Conservation (phyloP, 1,139 yeast species). For the Debaryomycetaceae sp. region DNA sequence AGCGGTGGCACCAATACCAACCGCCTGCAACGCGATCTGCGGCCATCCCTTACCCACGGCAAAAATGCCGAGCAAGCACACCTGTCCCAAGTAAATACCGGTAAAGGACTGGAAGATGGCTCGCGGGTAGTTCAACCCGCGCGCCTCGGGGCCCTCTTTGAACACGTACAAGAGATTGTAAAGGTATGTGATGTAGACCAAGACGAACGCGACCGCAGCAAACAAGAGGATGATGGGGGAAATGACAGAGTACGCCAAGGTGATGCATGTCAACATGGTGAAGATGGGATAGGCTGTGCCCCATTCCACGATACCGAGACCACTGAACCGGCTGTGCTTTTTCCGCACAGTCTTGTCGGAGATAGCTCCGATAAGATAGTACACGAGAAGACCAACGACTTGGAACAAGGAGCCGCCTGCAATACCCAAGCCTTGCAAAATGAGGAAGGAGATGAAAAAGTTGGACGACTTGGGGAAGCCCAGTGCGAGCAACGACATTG, state of each 20-base stretch:
- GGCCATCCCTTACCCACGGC: slow-evolving; percentile 95
- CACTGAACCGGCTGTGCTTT: slow-evolving; percentile 65
- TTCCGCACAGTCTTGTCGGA: slow-evolving; percentile 80
- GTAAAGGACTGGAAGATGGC: slow-evolving; percentile 83
- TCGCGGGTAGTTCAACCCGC: slow-evolving; percentile 81
- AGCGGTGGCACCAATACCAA: slow-evolving; percentile 52
- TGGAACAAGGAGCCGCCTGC: slow-evolving; percentile 77
- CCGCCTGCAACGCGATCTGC: slow-evolving; percentile 67
- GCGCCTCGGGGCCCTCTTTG: slow-evolving; percentile 50
- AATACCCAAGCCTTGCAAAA: slow-evolving; percentile 74
- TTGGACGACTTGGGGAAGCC: slow-evolving; percentile 86
- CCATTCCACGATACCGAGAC: slow-evolving; percentile 60
- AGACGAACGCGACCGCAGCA: slow-evolving; percentile 53
- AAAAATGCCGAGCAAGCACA: slow-evolving; percentile 76
- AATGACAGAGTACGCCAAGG: slow-evolving; percentile 70
- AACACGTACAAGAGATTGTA: slow-evolving; percentile 71
- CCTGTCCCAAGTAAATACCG: slow-evolving; percentile 79
- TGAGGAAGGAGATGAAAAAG: slow-evolving; percentile 62
- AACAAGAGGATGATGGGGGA: slow-evolving; percentile 67
- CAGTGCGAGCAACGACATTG: slow-evolving; percentile 58
- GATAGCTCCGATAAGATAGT: slow-evolving; percentile 54
- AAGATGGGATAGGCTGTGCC: slow-evolving; percentile 84
- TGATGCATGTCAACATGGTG: slow-evolving; percentile 72
- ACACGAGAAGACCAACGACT: slow-evolving; percentile 59
- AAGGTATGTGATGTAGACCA: slow-evolving; percentile 68